Evolutionary conservation across 768 basidiomycete genomes (phyloP).

Genomic region (Calocybe cyanea): DNA sequence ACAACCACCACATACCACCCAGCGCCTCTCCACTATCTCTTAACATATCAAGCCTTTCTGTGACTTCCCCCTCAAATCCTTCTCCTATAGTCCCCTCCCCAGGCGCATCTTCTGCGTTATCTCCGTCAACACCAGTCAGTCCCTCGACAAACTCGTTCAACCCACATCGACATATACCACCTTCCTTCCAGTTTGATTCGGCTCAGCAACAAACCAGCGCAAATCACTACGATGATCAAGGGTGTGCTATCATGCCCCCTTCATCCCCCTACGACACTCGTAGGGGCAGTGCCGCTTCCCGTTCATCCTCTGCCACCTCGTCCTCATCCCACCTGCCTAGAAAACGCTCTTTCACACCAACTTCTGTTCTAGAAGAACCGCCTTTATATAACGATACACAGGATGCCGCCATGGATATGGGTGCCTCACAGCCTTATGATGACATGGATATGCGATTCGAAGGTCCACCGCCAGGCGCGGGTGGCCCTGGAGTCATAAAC

Average conservation of each 20-base stretch:
- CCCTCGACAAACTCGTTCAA: slow-evolving; percentile 42
- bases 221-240: slow-evolving; percentile 25
- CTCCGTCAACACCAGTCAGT: slow-evolving; percentile 60
- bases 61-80: slow-evolving; percentile 61
- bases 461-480: background rate
- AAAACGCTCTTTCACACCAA: slow-evolving; percentile 63
- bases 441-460: slow-evolving; percentile 34
- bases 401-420: slow-evolving; percentile 33
- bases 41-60: slow-evolving; percentile 64
- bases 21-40: slow-evolving; percentile 47
- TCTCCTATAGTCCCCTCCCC: slow-evolving; percentile 57
- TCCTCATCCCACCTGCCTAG: slow-evolving; percentile 60
- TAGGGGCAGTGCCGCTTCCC: slow-evolving; percentile 23
- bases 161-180: slow-evolving; percentile 36
- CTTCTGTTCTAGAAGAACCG: slow-evolving; percentile 37
- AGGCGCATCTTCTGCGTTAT: slow-evolving; percentile 33
- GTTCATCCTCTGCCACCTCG: slow-evolving; percentile 47
- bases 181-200: slow-evolving; percentile 52
- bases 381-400: slow-evolving; percentile 35
- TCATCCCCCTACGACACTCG: slow-evolving; percentile 26
- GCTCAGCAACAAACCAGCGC: slow-evolving; percentile 28
- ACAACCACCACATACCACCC: slow-evolving; percentile 12
- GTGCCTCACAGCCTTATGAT: slow-evolving; percentile 39
- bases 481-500: slow-evolving; percentile 18
- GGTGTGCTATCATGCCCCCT: slow-evolving; percentile 11